Evolutionary conservation across 2,329 filamentous ascomycete genomes (phyloP).

Genomic region (Fusarium nanum): DNA sequence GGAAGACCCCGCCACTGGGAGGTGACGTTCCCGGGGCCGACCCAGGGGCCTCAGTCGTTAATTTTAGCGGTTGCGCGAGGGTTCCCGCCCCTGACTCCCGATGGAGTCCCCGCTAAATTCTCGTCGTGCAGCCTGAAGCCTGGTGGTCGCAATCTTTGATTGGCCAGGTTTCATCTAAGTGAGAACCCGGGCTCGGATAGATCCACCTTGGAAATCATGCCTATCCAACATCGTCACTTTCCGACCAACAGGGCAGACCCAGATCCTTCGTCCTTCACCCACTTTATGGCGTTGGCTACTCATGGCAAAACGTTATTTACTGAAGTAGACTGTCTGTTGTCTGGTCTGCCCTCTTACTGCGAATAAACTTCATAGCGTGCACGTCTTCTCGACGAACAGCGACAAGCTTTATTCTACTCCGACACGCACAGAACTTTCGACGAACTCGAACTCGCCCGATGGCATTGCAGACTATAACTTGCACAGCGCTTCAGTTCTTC

Average conservation of each 20-base stretch:
- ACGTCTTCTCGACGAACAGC: neutral
- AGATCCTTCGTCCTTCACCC: slow-evolving; percentile 25
- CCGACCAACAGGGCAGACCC: slow-evolving; percentile 33
- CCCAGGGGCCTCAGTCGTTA: slow-evolving; percentile 20
- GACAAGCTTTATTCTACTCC: slow-evolving; percentile 29
- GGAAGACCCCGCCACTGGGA: slow-evolving; percentile 11
- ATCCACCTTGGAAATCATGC: slow-evolving; percentile 42
- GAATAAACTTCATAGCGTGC: neutral
- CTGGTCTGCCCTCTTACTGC: neutral
- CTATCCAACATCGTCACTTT: slow-evolving; percentile 45
- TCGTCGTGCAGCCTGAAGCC: slow-evolving; percentile 33
- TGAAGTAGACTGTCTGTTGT: neutral
- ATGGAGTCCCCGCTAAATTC: slow-evolving; percentile 40
- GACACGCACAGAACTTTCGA: slow-evolving; percentile 26
- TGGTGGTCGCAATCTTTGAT: slow-evolving; percentile 18
- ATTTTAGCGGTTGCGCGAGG: slow-evolving; percentile 35
- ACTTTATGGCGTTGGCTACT: slow-evolving; percentile 13
- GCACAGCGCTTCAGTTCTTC: slow-evolving; percentile 39
- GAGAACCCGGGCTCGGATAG: slow-evolving; percentile 23
- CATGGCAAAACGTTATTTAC: neutral
- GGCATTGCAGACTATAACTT: slow-evolving; percentile 44
- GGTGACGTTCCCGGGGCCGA: slow-evolving; percentile 2
- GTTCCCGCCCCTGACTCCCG: slow-evolving; percentile 39
- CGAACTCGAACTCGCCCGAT: slow-evolving; percentile 35
- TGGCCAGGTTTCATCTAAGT: slow-evolving; percentile 31